These are phyloP conservation scores for Solanum lycopersicoides DNA, from an alignment of 257 asterid species.

Conservation along the genomic window DNA sequence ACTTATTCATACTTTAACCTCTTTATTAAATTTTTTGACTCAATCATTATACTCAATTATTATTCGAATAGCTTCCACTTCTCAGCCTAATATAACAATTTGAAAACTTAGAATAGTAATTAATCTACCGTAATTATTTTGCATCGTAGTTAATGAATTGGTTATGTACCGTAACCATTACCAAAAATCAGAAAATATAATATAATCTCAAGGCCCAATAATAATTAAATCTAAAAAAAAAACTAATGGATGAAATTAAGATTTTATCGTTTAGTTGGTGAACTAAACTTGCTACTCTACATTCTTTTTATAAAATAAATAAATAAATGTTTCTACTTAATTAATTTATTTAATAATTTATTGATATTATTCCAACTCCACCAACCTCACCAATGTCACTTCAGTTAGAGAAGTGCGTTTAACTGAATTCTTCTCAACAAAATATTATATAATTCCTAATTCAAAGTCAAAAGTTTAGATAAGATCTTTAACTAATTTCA, in stretches of 20 bases:
- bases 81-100: too few species aligned
- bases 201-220: neutral
- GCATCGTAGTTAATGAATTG: neutral
- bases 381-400: conserved; percentile 32
- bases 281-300: conserved; percentile 33
- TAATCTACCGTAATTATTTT: too few species aligned
- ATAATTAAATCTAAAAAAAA: too few species aligned
- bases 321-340: neutral
- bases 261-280: conserved; percentile 47
- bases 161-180: neutral
- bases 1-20: too few species aligned
- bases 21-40: too few species aligned
- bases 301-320: neutral
- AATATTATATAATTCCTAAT: neutral
- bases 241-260: neutral
- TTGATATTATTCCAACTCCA: conserved; percentile 14
- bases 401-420: conserved; percentile 30
- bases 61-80: too few species aligned
- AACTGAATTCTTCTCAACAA: conserved; percentile 14
- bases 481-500: neutral
- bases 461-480: neutral
- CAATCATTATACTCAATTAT: too few species aligned
- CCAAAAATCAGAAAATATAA: neutral
- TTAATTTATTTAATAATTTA: neutral
- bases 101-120: too few species aligned